Evolutionary conservation across 306 rosid genomes (phyloP), one percentile per base, ranked within the genome.

Genomic region (Trifolium subterraneum): DNA sequence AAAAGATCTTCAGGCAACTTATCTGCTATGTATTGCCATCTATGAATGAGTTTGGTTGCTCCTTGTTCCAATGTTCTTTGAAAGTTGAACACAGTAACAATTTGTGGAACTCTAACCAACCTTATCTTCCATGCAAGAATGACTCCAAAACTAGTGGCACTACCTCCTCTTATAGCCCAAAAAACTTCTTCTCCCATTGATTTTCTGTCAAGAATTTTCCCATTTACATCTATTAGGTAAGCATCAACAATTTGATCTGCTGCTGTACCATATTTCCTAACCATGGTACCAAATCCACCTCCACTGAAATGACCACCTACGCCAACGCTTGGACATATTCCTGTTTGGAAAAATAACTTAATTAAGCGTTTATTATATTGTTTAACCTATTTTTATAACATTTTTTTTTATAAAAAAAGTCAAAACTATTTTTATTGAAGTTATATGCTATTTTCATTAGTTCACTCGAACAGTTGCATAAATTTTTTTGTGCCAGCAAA

Each of bases 141-240:
- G 65, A 89, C 29, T 71, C 90, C 91, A 65, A 87, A 87, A 45
- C 85, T 89, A 42, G 86, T 71, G 33, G 86, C 91, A 6, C 94
- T 71, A 10, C 90, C 89, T 52, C 93, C 94, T 82, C 90, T 87
- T 5, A 89, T 83, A 51, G 94, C 91, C 94, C 90, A 89, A 59
- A 87, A 85, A 45, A 87, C 70, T 71, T 83, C 88, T 64, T 89
- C 90, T 25, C 84, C 88, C 91, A 85, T 87, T 72, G 79, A 54
- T 79, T 73, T 64, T 59, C 87, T 84, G 41, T 84, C 82, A 31
- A 77, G 85, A 67, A 80, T 45, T 35, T 70, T 73, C 3, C 90
- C 92, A 62, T 79, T 75, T 0, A 18, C 85, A 55, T 85, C 87
- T 14, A 85, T 54, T 0, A 87, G 36, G 38, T 59, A 19, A 42